Base-by-base conservation (phyloP, 2,329 filamentous ascomycete genomes). In the Fusarium bulbicola region DNA sequence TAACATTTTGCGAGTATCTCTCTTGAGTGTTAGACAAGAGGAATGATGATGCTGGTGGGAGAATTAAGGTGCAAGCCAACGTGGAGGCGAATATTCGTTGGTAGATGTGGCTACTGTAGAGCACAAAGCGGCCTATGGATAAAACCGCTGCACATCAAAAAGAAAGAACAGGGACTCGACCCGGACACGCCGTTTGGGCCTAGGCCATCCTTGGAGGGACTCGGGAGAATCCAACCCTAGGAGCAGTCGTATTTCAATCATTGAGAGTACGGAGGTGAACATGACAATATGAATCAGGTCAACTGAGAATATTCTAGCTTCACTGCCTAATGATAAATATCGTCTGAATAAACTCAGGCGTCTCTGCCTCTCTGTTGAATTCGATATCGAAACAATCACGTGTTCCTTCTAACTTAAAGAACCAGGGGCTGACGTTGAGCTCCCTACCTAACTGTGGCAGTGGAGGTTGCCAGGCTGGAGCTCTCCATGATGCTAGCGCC, bases 1-100 rank as follows among this genome's bases (percentile, higher is more conserved):
- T 84, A 99, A 85, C 95, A 98, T 98, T 65, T 76, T 81, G 77
- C 40, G 20, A 34, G 36, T 46, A 37, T 68, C 34, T 73, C 32
- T 54, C 58, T 64, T 34, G 61, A 46, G 63, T 56, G 57, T 62
- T 47, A 20, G 54, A 66, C 50, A 47, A 63, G 47, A 54, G 46
- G 46, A 49, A 63, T 50, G 39, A 40, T 49, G 74, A 63, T 66
- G 45, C 42, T 60, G 58, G 63, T 68, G 68, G 57, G 59, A 47
- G 72, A 66, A 49, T 42, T 53, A 49, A 62, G 50, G 66, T 57
- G n/a, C 21, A 52, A 49, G 43, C 30, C 63, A 59, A 50, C 50
- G 59, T 62, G 60, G 74, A 72, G 71, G 66, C 64, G 66, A 75
- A 66, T 62, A 40, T 67, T 50, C 39, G 53, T 36, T 61, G 45